Percentiles rank a stretch among this genome's conserved stretches.
Conservation (phyloP, 116 monocot genomes). For the Dioscorea cayenensis region DNA sequence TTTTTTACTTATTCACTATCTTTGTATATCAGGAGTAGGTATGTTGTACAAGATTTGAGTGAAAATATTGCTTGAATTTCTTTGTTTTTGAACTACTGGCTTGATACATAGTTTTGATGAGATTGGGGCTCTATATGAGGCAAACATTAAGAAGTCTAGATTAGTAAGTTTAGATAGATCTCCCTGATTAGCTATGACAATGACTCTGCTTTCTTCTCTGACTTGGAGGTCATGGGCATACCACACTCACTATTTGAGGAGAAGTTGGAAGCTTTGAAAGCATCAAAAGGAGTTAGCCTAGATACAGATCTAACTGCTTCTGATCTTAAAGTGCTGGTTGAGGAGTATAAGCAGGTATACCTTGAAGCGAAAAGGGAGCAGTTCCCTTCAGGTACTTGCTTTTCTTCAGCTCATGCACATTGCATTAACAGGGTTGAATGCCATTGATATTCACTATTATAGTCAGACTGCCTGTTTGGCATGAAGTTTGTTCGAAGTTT, state of each 20-base stretch:
- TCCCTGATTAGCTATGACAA: not conserved
- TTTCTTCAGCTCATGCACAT: not conserved
- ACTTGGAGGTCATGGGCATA: constrained; percentile 76
- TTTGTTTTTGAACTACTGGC: too few species aligned
- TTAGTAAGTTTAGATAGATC: too few species aligned
- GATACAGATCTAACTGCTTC: constrained; percentile 72
- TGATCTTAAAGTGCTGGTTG: constrained; percentile 82
- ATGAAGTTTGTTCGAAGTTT: not conserved
- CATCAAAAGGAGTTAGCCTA: constrained; percentile 46
- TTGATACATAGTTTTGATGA: too few species aligned
- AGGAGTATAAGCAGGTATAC: constrained; percentile 82
- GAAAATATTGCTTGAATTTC: too few species aligned
- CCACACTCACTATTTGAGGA: constrained; percentile 73
- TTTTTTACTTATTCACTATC: too few species aligned
- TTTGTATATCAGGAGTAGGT: too few species aligned
- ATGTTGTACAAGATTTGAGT: too few species aligned
- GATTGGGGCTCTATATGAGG: too few species aligned
- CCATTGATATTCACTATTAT: not conserved
- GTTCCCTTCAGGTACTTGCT: constrained; percentile 59
- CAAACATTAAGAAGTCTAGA: too few species aligned
- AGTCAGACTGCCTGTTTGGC: too few species aligned
- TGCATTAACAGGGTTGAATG: not conserved
- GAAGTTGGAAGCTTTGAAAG: constrained; percentile 74
- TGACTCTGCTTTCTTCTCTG: not conserved
- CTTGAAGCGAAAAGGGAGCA: constrained; percentile 77